These are phyloP conservation scores for Candida alai DNA, from an alignment of 805 yeast species.

Conservation along the genomic window DNA sequence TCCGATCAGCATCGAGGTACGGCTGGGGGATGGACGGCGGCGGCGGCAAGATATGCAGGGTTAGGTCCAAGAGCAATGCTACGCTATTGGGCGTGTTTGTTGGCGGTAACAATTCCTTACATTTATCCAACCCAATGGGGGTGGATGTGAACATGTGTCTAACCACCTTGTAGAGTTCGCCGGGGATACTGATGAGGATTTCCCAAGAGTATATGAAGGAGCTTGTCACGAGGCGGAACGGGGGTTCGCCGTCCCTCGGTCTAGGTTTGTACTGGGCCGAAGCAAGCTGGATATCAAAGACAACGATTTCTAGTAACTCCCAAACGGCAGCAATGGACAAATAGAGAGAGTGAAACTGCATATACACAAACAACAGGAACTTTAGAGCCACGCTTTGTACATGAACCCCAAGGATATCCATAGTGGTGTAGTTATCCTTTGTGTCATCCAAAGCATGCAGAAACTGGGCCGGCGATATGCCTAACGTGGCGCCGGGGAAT, in stretches of 20 bases:
- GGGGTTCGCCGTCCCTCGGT: too few species aligned
- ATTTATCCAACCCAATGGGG: conserved; percentile 9
- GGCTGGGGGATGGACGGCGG: conserved; percentile 46
- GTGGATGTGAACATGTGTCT: conserved; percentile 1
- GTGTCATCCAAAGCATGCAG: conserved; percentile 13
- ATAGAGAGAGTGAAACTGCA: background rate
- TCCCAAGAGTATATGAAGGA: conserved; percentile 1
- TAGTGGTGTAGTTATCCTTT: conserved; percentile 14
- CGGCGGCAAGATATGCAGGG: conserved; percentile 23
- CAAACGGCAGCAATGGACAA: background rate
- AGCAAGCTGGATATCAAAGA: conserved; percentile 8
- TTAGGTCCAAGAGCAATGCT: conserved; percentile 27
- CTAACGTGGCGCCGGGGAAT: conserved; percentile 11
- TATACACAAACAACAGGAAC: conserved; percentile 5
- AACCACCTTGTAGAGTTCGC: conserved; percentile 1
- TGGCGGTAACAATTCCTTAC: conserved; percentile 10
- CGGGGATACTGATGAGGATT: conserved; percentile 1
- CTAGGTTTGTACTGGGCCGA: too few species aligned
- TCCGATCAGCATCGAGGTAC: conserved; percentile 38
- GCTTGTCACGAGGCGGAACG: too few species aligned
- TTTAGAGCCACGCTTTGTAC: conserved; percentile 14
- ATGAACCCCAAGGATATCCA: conserved; percentile 16
- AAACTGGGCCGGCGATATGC: conserved; percentile 12
- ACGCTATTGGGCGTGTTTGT: conserved; percentile 25
- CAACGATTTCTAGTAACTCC: conserved; percentile 6